Base-by-base conservation (phyloP, 2,329 filamentous ascomycete species). In the Fusarium setosum region DNA sequence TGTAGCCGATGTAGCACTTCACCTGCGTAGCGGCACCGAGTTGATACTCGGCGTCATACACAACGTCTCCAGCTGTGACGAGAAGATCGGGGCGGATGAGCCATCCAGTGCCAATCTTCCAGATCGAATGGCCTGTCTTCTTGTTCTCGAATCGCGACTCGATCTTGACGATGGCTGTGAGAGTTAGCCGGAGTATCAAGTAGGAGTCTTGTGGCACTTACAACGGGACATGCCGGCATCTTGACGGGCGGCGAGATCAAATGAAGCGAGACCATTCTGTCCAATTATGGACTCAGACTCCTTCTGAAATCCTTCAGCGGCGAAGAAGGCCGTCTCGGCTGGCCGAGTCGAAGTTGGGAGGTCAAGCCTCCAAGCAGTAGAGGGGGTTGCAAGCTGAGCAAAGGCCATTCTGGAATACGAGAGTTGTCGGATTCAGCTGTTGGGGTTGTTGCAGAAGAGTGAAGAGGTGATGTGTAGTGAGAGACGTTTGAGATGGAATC, bases 1-100 rank as follows among this genome's bases (percentile, higher is more conserved):
- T 31, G 23, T 78, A 76, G 8, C 77, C 74, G 2, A 76, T 72
- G 40, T 74, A 77, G 38, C 68, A 75, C 57, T 74, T 77, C 59
- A 77, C 70, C 11, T 74, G 63, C 1, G 57, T 66, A 1, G 72
- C 63, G 3, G 65, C 50, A 2, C 64, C 65, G 2, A 73, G 40
- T 6, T 65, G 59, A 15, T 66, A 64, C 15, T 47, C 72, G 15
- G 58, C 68, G 24, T 75, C 66, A 21, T 67, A 75, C 5, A 68
- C 64, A 7, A 53, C 45, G 10, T 73, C 65, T 3, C 65, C 58
- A 0, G 56, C 67, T 0, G 65, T 63, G 12, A 70, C 61, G 0
- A 67, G 23, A 0, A 70, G 24, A 1, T 72, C 37, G 0, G 61
- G 38, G 0, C 58, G 65, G 7, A 70, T 41, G 3, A 69, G 66